phyloP scores from a whole-genome alignment of 305 asterid genomes.

The Fraxinus platypoda region DNA sequence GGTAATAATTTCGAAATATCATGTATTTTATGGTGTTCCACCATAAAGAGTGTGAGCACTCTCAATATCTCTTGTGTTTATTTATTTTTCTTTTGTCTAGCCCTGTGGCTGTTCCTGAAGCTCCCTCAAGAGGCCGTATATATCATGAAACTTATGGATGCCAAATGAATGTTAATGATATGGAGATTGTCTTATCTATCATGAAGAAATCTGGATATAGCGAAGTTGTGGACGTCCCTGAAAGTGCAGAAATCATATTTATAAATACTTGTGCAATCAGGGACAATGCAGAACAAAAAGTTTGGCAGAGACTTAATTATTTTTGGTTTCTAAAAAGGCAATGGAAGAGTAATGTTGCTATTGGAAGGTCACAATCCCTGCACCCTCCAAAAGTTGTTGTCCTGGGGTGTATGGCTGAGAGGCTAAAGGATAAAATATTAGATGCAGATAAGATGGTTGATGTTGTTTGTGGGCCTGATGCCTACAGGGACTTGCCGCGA shows the following conservation, averaged over 20 bases:
- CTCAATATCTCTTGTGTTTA: slow-evolving; percentile 19
- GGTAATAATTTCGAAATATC: not conserved
- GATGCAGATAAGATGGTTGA: slow-evolving; percentile 99
- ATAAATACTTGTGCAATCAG: slow-evolving; percentile 94
- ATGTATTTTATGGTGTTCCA: not conserved
- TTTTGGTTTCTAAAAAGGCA: slow-evolving; percentile 94
- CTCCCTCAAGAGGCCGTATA: slow-evolving; percentile 72
- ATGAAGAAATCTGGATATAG: slow-evolving; percentile 88
- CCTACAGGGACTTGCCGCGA: slow-evolving; percentile 90
- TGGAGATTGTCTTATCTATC: slow-evolving; percentile 93
- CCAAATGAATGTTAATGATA: slow-evolving; percentile 97
- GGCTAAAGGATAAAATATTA: slow-evolving; percentile 89
- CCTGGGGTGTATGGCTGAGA: slow-evolving; percentile 97
- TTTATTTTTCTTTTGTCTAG: slow-evolving; percentile 38
- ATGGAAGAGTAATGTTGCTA: slow-evolving; percentile 88
- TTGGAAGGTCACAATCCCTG: slow-evolving; percentile 78
- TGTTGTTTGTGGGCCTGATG: slow-evolving; percentile 98
- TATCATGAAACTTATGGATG: slow-evolving; percentile 98
- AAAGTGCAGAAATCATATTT: slow-evolving; percentile 90
- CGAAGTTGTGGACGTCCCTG: slow-evolving; percentile 75
- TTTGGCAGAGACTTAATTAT: slow-evolving; percentile 93
- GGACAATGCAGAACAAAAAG: slow-evolving; percentile 95
- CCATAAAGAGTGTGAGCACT: not conserved
- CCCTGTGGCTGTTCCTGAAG: slow-evolving; percentile 38
- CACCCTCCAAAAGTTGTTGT: slow-evolving; percentile 96